A percentile compares a stretch with the other conserved stretches of the same genome.
Conservation (phyloP, 768 basidiomycete species). For the Dacryopinax spathularia region DNA sequence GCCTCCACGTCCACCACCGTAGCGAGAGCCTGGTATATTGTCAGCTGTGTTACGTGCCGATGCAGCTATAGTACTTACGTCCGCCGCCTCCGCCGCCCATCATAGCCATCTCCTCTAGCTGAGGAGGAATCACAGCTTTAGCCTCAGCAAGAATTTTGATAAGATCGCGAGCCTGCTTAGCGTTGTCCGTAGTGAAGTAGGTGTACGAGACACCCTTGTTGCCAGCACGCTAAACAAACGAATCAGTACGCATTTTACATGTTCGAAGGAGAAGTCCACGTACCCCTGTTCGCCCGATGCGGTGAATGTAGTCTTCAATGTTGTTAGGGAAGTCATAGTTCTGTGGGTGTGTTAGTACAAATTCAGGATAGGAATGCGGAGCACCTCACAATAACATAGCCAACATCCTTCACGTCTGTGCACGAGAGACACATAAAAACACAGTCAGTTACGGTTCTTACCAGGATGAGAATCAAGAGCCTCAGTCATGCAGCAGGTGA, state of each 20-base stretch:
- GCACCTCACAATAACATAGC: constrained; percentile 78
- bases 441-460: constrained; percentile 14
- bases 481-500: neutral
- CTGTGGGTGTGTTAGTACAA: constrained; percentile 28
- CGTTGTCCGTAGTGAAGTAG: constrained; percentile 93
- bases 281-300: constrained; percentile 94
- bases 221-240: constrained; percentile 55
- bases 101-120: constrained; percentile 85
- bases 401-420: constrained; percentile 97
- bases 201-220: constrained; percentile 86
- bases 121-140: constrained; percentile 70
- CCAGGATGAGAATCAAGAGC: constrained; percentile 10
- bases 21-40: constrained; percentile 9
- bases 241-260: constrained; percentile 12
- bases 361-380: constrained; percentile 8
- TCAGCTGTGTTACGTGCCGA: constrained; percentile 6
- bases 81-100: constrained; percentile 64
- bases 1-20: constrained; percentile 5
- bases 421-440: constrained; percentile 22
- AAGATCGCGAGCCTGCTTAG: constrained; percentile 86
- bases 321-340: constrained; percentile 98
- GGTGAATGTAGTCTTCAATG: constrained; percentile 96
- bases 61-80: neutral
- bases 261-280: constrained; percentile 14
- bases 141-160: constrained; percentile 75